Conservation (phyloP, 2,329 filamentous ascomycete species). For the Knoxdaviesia capensis region DNA sequence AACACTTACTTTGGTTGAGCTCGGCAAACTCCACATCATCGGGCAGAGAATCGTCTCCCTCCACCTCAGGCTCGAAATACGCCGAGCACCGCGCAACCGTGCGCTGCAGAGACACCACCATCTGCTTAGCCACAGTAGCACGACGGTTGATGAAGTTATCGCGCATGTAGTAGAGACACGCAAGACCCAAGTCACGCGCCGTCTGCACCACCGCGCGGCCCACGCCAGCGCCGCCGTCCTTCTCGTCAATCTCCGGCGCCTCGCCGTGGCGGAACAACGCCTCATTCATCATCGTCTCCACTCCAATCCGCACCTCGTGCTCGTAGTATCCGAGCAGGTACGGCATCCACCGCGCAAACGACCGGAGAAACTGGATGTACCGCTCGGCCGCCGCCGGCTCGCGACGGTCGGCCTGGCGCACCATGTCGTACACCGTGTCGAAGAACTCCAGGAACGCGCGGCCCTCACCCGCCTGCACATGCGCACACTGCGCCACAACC, state of each 20-base stretch:
- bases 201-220: conserved; percentile 14
- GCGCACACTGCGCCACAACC: conserved; percentile 20
- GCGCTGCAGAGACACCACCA: conserved; percentile 20
- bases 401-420: not conserved
- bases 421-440: conserved; percentile 6
- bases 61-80: conserved; percentile 17
- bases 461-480: conserved; percentile 26
- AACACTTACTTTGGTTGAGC: conserved; percentile 17
- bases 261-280: conserved; percentile 19
- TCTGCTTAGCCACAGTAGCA: conserved; percentile 19
- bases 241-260: conserved; percentile 10
- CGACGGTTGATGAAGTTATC: conserved; percentile 23
- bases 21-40: conserved; percentile 13
- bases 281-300: conserved; percentile 14
- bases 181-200: conserved; percentile 19
- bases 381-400: conserved; percentile 2
- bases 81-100: conserved; percentile 20
- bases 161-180: conserved; percentile 24
- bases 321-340: conserved; percentile 27
- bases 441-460: conserved; percentile 26
- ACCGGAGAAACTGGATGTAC: conserved; percentile 9
- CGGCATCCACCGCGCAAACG: conserved; percentile 26
- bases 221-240: conserved; percentile 12
- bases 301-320: conserved; percentile 16
- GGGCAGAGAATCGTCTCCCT: conserved; percentile 6